Conservation (phyloP, 805 yeast genomes). For the Nakazawaea laoshanensis region DNA sequence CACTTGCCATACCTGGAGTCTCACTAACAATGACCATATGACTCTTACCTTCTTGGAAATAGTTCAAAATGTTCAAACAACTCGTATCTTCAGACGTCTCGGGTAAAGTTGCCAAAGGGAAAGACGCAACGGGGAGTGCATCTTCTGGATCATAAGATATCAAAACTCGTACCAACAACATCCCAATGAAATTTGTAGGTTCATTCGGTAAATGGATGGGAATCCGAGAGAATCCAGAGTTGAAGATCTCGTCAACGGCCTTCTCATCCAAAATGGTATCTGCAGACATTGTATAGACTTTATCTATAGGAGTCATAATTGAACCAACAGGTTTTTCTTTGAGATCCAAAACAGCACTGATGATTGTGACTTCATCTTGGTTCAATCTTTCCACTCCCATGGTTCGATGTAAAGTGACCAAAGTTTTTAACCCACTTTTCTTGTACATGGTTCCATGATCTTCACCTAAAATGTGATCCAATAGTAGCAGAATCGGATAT, state of each 20-base stretch:
- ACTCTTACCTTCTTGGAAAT: conserved; percentile 95
- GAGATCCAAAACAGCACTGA: conserved; percentile 85
- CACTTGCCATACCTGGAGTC: conserved; percentile 69
- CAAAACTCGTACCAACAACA: conserved; percentile 85
- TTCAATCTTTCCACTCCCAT: conserved; percentile 94
- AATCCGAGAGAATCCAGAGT: conserved; percentile 90
- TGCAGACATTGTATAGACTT: conserved; percentile 82
- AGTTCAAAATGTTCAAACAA: conserved; percentile 86
- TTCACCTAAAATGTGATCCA: conserved; percentile 83
- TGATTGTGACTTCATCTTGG: conserved; percentile 93
- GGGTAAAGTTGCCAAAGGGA: conserved; percentile 93
- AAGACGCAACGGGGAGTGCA: conserved; percentile 81
- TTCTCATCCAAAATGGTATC: conserved; percentile 76
- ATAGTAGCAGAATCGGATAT: conserved; percentile 74
- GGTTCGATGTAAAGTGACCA: conserved; percentile 86
- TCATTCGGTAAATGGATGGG: conserved; percentile 90
- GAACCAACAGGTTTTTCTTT: conserved; percentile 82
- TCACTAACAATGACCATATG: conserved; percentile 94
- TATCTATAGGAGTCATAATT: conserved; percentile 91
- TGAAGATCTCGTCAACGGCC: conserved; percentile 81
- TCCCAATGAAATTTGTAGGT: conserved; percentile 86
- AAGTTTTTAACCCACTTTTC: conserved; percentile 85
- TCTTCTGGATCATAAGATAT: conserved; percentile 97
- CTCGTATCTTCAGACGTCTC: conserved; percentile 90
- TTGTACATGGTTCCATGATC: conserved; percentile 95